A percentile compares a stretch with the other conserved stretches of the same genome.
Conservation (phyloP, 805 yeast species). For the Metschnikowia continentalis region DNA sequence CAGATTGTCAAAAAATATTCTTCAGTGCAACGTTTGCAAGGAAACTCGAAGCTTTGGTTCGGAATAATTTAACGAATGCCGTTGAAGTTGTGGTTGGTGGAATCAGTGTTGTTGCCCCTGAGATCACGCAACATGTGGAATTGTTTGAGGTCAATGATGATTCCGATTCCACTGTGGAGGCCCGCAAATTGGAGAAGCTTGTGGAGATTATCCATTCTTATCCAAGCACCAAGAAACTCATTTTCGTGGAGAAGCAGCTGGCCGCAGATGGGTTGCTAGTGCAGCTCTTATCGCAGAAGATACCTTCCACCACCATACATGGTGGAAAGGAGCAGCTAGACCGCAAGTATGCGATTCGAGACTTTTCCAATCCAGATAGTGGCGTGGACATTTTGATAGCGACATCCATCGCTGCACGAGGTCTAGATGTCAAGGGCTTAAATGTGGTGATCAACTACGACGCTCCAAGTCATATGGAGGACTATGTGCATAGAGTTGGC, state of each 20-base stretch:
- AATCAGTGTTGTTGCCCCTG: constrained; percentile 74
- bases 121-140: constrained; percentile 68
- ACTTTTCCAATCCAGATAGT: constrained; percentile 54
- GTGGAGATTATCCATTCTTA: constrained; percentile 52
- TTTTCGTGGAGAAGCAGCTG: constrained; percentile 88
- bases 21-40: constrained; percentile 93
- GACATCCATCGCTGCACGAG: constrained; percentile 93
- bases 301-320: constrained; percentile 68
- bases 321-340: constrained; percentile 91
- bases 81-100: constrained; percentile 78
- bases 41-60: constrained; percentile 72
- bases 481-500: constrained; percentile 94
- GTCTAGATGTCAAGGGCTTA: constrained; percentile 85
- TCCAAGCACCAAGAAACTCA: constrained; percentile 51
- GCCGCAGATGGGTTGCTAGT: constrained; percentile 69
- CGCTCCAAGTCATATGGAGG: constrained; percentile 65
- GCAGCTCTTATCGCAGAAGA: constrained; percentile 48
- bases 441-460: constrained; percentile 69
- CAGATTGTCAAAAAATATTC: constrained; percentile 82
- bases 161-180: constrained; percentile 2
- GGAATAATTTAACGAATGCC: constrained; percentile 58
- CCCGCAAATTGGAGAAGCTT: constrained; percentile 50
- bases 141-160: constrained; percentile 46
- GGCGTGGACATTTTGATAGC: constrained; percentile 69
- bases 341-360: constrained; percentile 67